Base-by-base conservation (phyloP, 2,329 filamentous ascomycete genomes). In the Cercospora sesami region DNA sequence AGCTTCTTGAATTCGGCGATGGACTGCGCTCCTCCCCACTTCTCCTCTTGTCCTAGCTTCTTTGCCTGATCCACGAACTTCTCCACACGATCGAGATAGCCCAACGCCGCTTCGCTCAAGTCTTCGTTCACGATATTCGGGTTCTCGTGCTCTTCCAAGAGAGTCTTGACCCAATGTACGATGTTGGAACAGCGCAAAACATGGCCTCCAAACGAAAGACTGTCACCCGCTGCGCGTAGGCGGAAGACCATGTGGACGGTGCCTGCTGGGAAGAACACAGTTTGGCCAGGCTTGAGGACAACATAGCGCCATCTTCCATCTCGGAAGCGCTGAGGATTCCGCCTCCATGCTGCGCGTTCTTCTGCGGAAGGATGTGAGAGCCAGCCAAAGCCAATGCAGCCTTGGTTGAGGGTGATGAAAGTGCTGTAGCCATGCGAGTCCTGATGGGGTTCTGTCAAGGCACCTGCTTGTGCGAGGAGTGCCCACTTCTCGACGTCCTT, bases 71-170 rank as follows among this genome's bases (percentile, higher is more conserved):
- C 65, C 62, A 78, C 74, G 63, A 74, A 78, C 60, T 68, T 69
- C 65, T 74, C 73, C 28, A 78, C 76, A 16, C 73, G 63, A 31
- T 71, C 69, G 36, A 78, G 70, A 68, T 78, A 78, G 4, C 71
- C 74, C 6, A 72, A 68, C 31, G 75, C 75, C 21, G 77, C 76
- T 51, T 82, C 75, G 65, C 79, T 80, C 65, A 84, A 68, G 18
- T 83, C 82, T 69, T 83, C 74, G 39, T 81, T 81, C 65, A 83
- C 81, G 59, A 83, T 80, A 42, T 81, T 79, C 68, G 78, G 77
- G 51, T 81, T 77, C 18, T 80, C 74, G 1, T 80, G 79, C 68
- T 81, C 80, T 63, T 82, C 79, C 64, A 83, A 79, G 55, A 84
- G 73, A 60, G 80, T 82, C 73, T 81, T 79, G 12, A 82, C 76